These are phyloP conservation scores for Xylaria sp. DNA, from an alignment of 2,329 filamentous ascomycete genomes.

Conservation along the genomic window DNA sequence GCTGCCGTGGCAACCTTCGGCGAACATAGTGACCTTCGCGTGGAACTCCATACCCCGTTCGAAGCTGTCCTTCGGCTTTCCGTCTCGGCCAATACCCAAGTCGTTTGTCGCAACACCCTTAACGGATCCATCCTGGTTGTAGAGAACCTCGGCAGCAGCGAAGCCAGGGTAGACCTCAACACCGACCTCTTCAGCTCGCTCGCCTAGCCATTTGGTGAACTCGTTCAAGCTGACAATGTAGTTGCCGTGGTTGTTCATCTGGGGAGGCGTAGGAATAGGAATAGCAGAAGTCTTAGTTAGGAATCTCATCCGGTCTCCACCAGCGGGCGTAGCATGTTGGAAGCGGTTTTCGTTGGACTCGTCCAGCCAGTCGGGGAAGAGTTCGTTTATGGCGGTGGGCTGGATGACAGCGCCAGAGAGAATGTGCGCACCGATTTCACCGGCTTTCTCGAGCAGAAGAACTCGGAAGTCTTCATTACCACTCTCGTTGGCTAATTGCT, in stretches of 20 bases:
- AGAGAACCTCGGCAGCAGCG: constrained; percentile 87
- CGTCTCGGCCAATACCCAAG: constrained; percentile 73
- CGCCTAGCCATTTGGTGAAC: constrained; percentile 90
- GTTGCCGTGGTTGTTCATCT: constrained; percentile 98
- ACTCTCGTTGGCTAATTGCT: constrained; percentile 89
- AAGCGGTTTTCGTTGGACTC: constrained; percentile 86
- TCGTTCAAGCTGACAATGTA: constrained; percentile 96
- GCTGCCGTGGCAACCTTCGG: constrained; percentile 92
- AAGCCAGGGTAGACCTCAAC: constrained; percentile 97
- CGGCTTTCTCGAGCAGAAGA: constrained; percentile 87
- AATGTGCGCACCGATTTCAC: constrained; percentile 90
- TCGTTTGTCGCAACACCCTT: constrained; percentile 95
- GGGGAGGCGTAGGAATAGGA: constrained; percentile 80
- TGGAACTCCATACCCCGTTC: constrained; percentile 99
- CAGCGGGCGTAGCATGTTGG: constrained; percentile 78
- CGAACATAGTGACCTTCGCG: constrained; percentile 83
- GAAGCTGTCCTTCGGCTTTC: constrained; percentile 82
- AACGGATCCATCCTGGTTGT: constrained; percentile 79
- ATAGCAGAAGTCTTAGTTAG: constrained; percentile 75
- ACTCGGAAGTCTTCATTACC: constrained; percentile 96
- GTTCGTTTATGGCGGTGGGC: constrained; percentile 78
- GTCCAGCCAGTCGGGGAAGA: constrained; percentile 88
- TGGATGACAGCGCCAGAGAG: constrained; percentile 94
- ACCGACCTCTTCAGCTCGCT: constrained; percentile 91
- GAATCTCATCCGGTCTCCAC: constrained; percentile 85